Base-by-base conservation (phyloP, 441 rosid species). In the Sinapis alba region DNA sequence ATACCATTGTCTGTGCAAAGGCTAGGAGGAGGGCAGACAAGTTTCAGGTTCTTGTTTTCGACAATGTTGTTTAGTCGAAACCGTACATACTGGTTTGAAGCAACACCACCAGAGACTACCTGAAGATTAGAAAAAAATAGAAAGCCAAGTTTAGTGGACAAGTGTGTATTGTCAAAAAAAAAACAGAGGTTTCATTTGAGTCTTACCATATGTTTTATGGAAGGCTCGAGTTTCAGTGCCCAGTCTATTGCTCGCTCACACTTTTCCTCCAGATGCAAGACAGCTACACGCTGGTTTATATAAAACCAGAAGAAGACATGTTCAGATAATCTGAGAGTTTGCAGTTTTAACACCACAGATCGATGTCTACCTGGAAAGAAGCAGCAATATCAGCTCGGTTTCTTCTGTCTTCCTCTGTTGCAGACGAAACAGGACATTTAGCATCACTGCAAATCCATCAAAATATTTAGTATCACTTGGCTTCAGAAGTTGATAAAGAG, bases 91-190 rank as follows among this genome's bases (percentile, higher is more conserved):
- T 84, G 81, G 79, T 95, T 95, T 9, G 98, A 95, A 53, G 98
- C 99, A 80, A 95, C 99, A 47, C 98, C 98, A 81, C 99, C 99
- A 6, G 97, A 89, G 62, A 95, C 91, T 54, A 91, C 96, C 99
- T 95, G 84, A 60, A 83, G 23, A 43, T 75, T 61, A 16, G 6
- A 15, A 61, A 62, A 68, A 2, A 23, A 51, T 47, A 20, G 5
- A 21, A 5, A 19, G 64, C 13, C 32, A 20, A 73, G 57, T 81
- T 34, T 75, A 58, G 69, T 60, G 66, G n/a, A 60, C 56, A 68
- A 68, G 71, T 57, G 10, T n/a, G n/a, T n/a, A 67, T 30, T 12
- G 30, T 20, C 47, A 45, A 47, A 30, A 57, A 30, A 57, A 57
- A 45, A 47, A 80, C 60, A 65, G 4, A 68, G 19, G 18, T 20